phyloP scores from a whole-genome alignment of 768 basidiomycete species.

The Lepiota venenata region DNA sequence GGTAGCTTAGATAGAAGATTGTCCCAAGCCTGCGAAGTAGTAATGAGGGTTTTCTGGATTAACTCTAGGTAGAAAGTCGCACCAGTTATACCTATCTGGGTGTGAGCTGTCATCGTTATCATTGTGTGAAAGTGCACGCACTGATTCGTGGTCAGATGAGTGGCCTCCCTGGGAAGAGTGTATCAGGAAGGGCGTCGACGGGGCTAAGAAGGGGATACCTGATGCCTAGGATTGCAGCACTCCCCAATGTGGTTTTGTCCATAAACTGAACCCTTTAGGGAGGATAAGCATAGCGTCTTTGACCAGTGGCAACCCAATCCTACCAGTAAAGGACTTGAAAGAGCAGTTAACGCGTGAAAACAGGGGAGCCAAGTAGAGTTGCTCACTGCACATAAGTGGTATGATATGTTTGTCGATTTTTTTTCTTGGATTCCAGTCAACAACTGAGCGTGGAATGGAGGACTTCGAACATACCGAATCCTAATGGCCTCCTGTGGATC shows the following conservation, averaged over 20 bases:
- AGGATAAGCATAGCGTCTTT: neutral
- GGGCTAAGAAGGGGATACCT: conserved; percentile 33
- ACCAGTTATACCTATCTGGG: conserved; percentile 61
- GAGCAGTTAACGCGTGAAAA: neutral
- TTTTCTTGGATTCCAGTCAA: conserved; percentile 25
- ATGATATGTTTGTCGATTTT: conserved; percentile 70
- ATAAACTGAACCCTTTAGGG: conserved; percentile 71
- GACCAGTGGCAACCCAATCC: neutral
- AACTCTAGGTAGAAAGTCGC: conserved; percentile 2
- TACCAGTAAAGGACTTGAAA: conserved; percentile 54
- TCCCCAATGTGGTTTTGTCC: conserved; percentile 73
- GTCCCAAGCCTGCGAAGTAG: conserved; percentile 58
- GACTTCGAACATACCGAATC: conserved; percentile 37
- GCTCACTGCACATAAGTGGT: conserved; percentile 71
- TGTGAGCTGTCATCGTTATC: neutral
- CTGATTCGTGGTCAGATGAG: conserved; percentile 65
- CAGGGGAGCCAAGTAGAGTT: neutral
- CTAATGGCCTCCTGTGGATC: conserved; percentile 50
- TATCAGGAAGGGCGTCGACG: neutral
- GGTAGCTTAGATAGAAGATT: conserved; percentile 70
- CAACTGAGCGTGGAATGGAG: neutral
- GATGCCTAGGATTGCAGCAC: conserved; percentile 68
- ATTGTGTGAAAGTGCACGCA: conserved; percentile 23
- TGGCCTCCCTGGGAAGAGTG: conserved; percentile 40
- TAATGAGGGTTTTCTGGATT: neutral